Base-by-base conservation (phyloP, 2,329 filamentous ascomycete species). In the Trichoderma atrobrunneum region DNA sequence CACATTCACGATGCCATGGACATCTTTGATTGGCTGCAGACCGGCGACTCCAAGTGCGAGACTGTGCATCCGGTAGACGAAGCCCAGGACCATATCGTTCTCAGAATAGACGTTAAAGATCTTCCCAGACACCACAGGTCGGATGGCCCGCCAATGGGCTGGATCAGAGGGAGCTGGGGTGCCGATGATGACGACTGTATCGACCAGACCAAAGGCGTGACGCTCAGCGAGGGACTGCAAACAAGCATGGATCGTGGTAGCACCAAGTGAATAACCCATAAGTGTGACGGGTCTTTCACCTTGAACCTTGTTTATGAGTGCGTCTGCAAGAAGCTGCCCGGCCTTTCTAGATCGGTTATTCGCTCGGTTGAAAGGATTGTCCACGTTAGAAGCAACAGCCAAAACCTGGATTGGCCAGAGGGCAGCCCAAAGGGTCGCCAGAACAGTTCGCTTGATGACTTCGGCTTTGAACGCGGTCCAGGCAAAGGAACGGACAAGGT, bases 61-160 rank as follows among this genome's bases (percentile, higher is more conserved):
- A 72, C 91, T 94, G 54, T 92, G 94, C 3, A 93, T 91, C 59
- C 95, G 90, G 80, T 98, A 97, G 21, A 97, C 84, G 79, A 97
- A 95, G 1, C 90, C 94, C 1, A 98, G 89, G 36, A 98, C 90
- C 77, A 93, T 93, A 81, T 98, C 95, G 73, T 96, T 95, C 67
- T 91, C 90, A 2, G 93, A 95, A 81, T 92, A 97, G 10, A 95
- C 93, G 76, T 98, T 98, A 76, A 97, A 92, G 8, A 97, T 86
- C 72, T 92, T 88, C 3, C 95, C 94, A 2, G 91, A 89, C 0
- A 97, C 94, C 0, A 95, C 93, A 59, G 88, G 89, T 34, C 93
- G 89, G 75, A 97, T 89, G 48, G 89, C 85, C 59, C 91, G 87
- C 95, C 95, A 98, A 75, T 94, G 89, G 1, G 86, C 86, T 0